Base-by-base conservation (phyloP, 1,284 basidiomycete genomes). In the Cutaneotrichosporon cavernicola region DNA sequence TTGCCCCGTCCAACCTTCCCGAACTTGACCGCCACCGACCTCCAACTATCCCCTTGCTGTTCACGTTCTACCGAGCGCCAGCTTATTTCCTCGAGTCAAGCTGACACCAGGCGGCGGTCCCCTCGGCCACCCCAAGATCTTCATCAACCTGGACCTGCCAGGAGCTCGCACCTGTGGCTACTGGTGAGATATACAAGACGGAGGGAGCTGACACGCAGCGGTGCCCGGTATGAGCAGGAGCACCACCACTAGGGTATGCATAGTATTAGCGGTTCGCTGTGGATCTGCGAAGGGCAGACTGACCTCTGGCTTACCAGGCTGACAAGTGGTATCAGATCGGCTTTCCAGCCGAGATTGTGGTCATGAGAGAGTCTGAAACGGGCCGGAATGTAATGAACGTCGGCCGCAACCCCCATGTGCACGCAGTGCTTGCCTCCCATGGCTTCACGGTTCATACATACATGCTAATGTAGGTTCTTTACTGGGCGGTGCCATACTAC, bases 121-220 rank as follows among this genome's bases (percentile, higher is more conserved):
- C 57, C 86, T 99, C 38, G 96, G 96, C 55, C 96, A 99, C 80
- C 96, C 96, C 16, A 94, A 92, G 84, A 89, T 98, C 70, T 98
- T 87, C 78, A 96, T 98, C 81, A 98, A 97, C 84, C 81, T 97
- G 77, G 94, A 75, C 79, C 90, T 71, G 90, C 91, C 84, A 87
- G 92, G 91, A 91, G 74, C 80, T 51, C 78, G 77, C 66, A 71
- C 71, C 49, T 81, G 80, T 63, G 80, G 80, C 73, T 95, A 95
- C 81, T 95, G 92, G 92, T 92, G 76, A 73, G 90, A 82, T 43
- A 36, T 26, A 38, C n/a, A 10, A 10, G 14, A 30, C 49, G n/a
- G 26, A 64, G 65, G 65, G 62, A 64, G 56, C 57, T 67, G 38
- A 62, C 36, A 65, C 36, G 43, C 73, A 95, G 92, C 75, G 92